Base-by-base conservation (phyloP, 805 yeast species). In the Yueomyces sp. region DNA sequence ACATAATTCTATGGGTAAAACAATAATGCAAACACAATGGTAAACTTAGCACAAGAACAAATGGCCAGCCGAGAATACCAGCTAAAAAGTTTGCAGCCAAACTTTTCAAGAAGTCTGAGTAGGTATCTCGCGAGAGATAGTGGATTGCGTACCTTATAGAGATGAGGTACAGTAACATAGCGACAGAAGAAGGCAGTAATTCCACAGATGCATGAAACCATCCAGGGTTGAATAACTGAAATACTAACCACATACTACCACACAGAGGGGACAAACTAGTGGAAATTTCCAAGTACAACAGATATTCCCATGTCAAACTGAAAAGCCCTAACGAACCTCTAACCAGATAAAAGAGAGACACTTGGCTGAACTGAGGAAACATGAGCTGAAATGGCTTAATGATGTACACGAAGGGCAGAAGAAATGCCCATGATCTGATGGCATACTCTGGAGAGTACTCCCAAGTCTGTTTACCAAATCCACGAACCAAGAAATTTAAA, bases 401-500 rank as follows among this genome's bases (percentile, higher is more conserved):
- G 3, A 58, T 26, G 8, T 56, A 46, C 40, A 58, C 61, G 39
- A 59, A 55, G 1, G 73, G 84, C 5, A 77, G 47, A 29, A 88
- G 64, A 52, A 82, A 87, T 2, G 83, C 72, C 78, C 92, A 90
- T 2, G 95, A 85, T 50, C 97, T 65, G 44, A 88, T 85, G 19
- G 95, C 85, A 54, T 75, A 85, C 43, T 73, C 82, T 0, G 96
- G 96, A 0, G 95, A 85, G 59, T 88, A 90, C 57, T 88, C 96
- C 96, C 96, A 88, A 0, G 96, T 88, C 60, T 87, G 87, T 52
- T 87, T 83, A 2, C 96, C 97, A 59, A 86, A 85, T 2, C 81
- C 82, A 50, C 95, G 72, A 1, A 81, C 62, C 34, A 88, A 51
- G 42, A 81, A 69, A 57, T 90, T 88, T 45, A 90, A 66, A 1